These are phyloP conservation scores for Rhodotorula graminis DNA, from an alignment of 768 basidiomycete genomes.

Conservation along the genomic window DNA sequence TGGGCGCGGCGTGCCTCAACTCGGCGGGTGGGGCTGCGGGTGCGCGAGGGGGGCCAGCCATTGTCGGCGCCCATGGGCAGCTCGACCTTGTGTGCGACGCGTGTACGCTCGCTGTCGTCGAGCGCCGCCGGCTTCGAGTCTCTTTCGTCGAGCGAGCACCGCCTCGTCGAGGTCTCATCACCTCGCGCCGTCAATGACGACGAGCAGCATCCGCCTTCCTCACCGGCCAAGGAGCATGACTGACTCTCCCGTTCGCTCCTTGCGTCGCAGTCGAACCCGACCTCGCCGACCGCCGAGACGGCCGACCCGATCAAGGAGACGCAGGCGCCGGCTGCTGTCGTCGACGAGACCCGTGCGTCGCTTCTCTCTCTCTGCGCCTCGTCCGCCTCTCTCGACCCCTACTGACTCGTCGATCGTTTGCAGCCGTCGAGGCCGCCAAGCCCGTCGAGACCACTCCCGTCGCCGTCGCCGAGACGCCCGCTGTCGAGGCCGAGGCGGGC, in stretches of 20 bases:
- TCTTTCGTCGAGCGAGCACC: not conserved
- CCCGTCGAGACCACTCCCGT: not conserved
- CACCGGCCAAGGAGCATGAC: not conserved
- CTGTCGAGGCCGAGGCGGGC: not conserved
- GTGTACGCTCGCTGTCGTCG: no score
- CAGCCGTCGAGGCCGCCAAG: not conserved
- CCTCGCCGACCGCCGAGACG: conserved; percentile 18
- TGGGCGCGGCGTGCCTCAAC: not conserved
- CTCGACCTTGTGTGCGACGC: no score
- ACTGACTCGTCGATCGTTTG: not conserved
- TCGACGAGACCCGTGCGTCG: not conserved
- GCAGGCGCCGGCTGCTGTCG: not conserved
- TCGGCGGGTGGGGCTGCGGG: no score
- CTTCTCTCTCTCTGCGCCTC: not conserved
- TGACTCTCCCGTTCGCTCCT: not conserved
- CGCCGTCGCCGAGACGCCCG: not conserved
- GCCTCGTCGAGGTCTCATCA: not conserved
- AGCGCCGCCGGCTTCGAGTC: not conserved
- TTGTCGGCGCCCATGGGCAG: no score
- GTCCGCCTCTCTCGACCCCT: not conserved
- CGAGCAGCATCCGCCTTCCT: no score
- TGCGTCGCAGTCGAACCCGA: not conserved
- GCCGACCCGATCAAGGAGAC: not conserved
- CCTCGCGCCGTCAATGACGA: not conserved
- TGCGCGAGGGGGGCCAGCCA: no score